Evolutionary conservation across 2,329 filamentous ascomycete species (phyloP).

Genomic region (Pestalotiopsis fici): DNA sequence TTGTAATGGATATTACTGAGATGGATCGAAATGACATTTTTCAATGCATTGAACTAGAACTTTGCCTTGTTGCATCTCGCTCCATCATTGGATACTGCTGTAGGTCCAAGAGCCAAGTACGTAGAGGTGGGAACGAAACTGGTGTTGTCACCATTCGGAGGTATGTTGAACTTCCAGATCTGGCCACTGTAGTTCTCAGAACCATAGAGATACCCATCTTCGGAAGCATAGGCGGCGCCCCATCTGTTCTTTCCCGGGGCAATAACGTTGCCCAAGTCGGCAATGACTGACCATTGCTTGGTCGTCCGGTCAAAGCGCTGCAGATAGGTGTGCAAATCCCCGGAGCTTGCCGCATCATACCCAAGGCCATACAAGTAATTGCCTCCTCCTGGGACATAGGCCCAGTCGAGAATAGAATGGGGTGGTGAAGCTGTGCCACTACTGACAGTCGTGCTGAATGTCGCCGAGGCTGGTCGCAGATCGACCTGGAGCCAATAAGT

Average conservation of each 20-base stretch:
- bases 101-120: neutral
- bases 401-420: neutral
- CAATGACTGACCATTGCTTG: neutral
- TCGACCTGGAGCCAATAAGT: neutral
- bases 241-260: neutral
- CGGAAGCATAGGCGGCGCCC: neutral
- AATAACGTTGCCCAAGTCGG: neutral
- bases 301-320: neutral
- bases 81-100: neutral
- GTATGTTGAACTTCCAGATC: constrained; percentile 1
- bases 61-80: neutral
- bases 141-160: neutral
- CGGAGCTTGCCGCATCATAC: neutral
- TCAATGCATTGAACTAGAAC: neutral
- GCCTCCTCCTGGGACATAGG: neutral
- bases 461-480: neutral
- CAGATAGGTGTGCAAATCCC: neutral
- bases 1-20: no score
- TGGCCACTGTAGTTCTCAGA: neutral
- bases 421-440: neutral
- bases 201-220: neutral
- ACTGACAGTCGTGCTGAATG: neutral
- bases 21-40: no score
- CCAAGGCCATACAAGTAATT: constrained; percentile 5
- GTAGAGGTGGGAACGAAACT: neutral